Conservation (phyloP, 2,329 filamentous ascomycete species). For the Pyrenophora seminiperda region DNA sequence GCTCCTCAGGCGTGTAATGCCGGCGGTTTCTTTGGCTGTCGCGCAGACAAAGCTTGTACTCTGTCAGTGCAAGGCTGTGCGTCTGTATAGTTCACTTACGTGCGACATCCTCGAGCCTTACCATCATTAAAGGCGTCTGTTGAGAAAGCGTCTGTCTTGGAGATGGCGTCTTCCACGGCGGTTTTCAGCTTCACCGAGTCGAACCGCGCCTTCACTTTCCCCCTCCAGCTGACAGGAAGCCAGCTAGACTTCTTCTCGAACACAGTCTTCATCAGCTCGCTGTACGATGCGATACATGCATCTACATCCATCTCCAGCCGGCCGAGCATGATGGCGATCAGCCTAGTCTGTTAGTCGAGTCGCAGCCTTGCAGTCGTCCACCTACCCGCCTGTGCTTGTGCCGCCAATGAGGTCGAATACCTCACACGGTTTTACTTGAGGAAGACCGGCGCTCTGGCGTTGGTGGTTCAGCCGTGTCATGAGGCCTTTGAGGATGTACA, state of each 20-base stretch:
- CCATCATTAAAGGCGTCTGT: no score
- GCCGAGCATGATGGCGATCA: conserved; percentile 29
- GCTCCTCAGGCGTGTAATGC: conserved; percentile 47
- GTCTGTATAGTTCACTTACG: no score
- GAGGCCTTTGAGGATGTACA: conserved; percentile 28
- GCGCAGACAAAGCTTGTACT: conserved; percentile 8
- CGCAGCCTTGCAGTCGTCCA: not conserved
- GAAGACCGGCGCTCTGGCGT: not conserved
- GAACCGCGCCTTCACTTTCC: conserved; percentile 13
- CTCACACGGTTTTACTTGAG: conserved; percentile 19
- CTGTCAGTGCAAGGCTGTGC: no score
- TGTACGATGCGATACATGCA: conserved; percentile 20
- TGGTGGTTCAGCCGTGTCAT: conserved; percentile 20
- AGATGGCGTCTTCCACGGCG: conserved; percentile 6
- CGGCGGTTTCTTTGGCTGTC: conserved; percentile 49
- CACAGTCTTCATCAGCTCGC: conserved; percentile 2
- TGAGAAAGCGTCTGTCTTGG: not conserved
- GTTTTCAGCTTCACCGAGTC: conserved; percentile 6
- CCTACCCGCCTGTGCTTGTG: conserved; percentile 28
- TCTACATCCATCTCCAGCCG: conserved; percentile 23
- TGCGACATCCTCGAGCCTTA: no score
- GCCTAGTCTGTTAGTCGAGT: conserved; percentile 1
- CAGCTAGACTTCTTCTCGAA: conserved; percentile 7
- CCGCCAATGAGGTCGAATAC: conserved; percentile 30
- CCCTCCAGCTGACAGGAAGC: not conserved